Evolutionary conservation across 164 flowering plant genomes (phyloP), one percentile per base, ranked within the genome.

Genomic region (Nymphaea thermarum): DNA sequence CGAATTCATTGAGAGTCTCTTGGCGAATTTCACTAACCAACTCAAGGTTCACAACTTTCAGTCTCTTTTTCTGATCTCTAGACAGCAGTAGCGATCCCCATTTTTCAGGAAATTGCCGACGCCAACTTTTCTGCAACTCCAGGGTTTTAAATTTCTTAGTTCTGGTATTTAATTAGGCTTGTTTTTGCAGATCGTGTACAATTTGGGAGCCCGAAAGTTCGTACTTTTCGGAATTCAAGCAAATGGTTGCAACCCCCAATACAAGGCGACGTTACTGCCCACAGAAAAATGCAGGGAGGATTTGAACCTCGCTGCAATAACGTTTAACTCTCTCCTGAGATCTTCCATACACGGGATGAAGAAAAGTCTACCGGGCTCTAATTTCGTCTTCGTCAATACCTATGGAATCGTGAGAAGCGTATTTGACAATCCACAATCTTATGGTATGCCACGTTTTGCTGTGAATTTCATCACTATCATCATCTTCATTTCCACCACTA

Each of bases 141-240:
- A 1, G 36, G 0, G 36, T 25, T 25, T 25, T 25, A 25, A 25
- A 25, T 25, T 25, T 25, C 36, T 25, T 25, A 1, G 36, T 25
- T 25, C 36, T 25, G 36, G 36, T 25, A 1, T 25, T 25, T 25
- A 25, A 25, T 25, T 25, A 25, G 36, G 36, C 36, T 25, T 51
- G 14, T 15, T 36, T 17, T 43, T 77, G 80, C 88, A 89, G 96
- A 81, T 67, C 61, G 63, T 89, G 75, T 73, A 85, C 76, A 8
- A 8, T 42, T 67, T 83, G 63, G 96, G 96, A 42, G 90, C 71
- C 3, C 62, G 92, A 5, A 89, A 84, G 66, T 85, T 89, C 60
- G 89, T 82, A 62, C 7, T 87, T 45, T 70, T 87, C 65, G 69
- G 80, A 5, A 44, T 87, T 6, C 76, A 83, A 45, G 84, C 88